Base-by-base conservation (phyloP, 139 green algal species). In the Chlamydomonas asymmetrica region DNA sequence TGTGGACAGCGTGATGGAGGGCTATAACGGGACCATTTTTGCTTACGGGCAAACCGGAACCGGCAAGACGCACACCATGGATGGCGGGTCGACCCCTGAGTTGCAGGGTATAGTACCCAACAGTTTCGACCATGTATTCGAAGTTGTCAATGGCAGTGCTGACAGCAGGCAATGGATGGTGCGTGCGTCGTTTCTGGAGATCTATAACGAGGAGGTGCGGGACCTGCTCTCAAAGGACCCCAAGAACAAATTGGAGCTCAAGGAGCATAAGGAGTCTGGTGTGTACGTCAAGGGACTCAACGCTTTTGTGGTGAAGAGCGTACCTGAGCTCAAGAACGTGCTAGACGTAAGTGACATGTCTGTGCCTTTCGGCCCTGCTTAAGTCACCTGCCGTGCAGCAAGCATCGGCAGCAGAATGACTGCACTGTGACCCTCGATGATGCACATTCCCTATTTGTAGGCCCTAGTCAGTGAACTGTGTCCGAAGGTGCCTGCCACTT, bases 21-120 rank as follows among this genome's bases (percentile, higher is more conserved):
- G 94, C 16, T 97, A 94, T 88, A 97, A 97, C 71, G 92, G 91
- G 38, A 96, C 91, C 5, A 85, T 97, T 43, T 97, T 97, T 77
- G 90, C 90, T 6, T 97, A 97, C 69, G 91, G 91, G 20, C 82
- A 88, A 62, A 89, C 79, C 27, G 85, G 88, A 43, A 91, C 88
- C 45, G 88, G 88, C 34, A 93, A 93, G 65, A 94, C 90, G 0
- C 83, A 92, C 82, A 94, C 90, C 18, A 97, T 97, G 93, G 87
- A 90, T 45, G 91, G 91, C 3, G 79, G 59, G 2, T 35, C 71
- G 45, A 79, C 67, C n/a, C 76, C 78, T 32, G 78, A 87, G 49
- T 69, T 84, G 50, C 83, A 84, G 23, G 93, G 93, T 29, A 93
- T 97, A 81, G 95, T 96, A 48, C 93, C 93, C 6, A 83, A 87